Percentiles rank a stretch among this genome's conserved stretches.
These are phyloP conservation scores for Aspergillus incahuasiensis DNA, from an alignment of 495 filamentous ascomycete genomes.

Conservation along the genomic window DNA sequence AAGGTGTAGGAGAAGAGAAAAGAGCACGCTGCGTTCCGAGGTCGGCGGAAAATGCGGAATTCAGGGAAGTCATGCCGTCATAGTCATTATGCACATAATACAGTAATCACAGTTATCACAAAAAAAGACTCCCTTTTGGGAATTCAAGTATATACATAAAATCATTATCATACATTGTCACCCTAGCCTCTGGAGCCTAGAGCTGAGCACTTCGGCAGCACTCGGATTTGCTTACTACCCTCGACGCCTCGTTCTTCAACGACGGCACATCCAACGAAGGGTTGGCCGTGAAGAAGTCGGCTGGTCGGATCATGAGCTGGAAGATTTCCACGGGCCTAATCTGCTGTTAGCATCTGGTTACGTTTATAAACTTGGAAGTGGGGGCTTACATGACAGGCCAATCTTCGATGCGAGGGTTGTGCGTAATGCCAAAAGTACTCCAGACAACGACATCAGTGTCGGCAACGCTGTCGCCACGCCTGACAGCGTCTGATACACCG, in stretches of 20 bases:
- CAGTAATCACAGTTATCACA: background rate
- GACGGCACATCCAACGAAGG: conserved; percentile 70
- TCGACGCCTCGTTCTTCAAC: conserved; percentile 48
- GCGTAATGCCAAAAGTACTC: conserved; percentile 59
- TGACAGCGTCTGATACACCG: conserved; percentile 55
- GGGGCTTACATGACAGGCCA: conserved; percentile 61
- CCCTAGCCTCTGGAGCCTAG: conserved; percentile 9
- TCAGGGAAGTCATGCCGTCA: background rate
- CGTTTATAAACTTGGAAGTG: background rate
- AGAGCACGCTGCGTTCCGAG: conserved; percentile 1
- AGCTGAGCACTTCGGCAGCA: conserved; percentile 33
- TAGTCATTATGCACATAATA: background rate
- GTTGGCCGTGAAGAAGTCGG: conserved; percentile 72
- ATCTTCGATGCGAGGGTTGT: conserved; percentile 59
- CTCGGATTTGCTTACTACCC: conserved; percentile 32
- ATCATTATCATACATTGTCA: conserved; percentile 9
- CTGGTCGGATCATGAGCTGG: conserved; percentile 64
- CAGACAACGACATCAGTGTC: conserved; percentile 46
- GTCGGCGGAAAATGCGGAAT: background rate
- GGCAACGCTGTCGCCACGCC: conserved; percentile 48
- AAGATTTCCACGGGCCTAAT: conserved; percentile 52
- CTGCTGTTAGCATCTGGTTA: conserved; percentile 5
- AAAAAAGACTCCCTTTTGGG: background rate
- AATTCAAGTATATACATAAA: background rate
- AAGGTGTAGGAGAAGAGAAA: background rate